These are phyloP conservation scores for Elsinoe fawcettii DNA, from an alignment of 2,329 filamentous ascomycete species.

Conservation along the genomic window DNA sequence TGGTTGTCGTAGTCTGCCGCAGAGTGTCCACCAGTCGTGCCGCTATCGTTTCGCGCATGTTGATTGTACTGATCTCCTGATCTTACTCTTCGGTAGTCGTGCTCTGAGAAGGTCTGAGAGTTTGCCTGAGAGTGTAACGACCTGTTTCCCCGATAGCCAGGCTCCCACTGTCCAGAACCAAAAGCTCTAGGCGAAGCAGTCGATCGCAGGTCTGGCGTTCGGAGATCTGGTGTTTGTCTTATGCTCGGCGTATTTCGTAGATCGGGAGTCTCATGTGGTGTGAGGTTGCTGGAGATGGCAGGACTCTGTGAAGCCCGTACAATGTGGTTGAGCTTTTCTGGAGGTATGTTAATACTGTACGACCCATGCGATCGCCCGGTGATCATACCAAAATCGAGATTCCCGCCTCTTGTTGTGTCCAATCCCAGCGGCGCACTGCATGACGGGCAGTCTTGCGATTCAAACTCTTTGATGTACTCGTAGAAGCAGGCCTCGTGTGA, in stretches of 20 bases:
- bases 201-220: conserved; percentile 13
- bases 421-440: conserved; percentile 87
- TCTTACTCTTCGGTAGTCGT: conserved; percentile 4
- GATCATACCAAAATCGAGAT: conserved; percentile 48
- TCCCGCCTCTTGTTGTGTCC: conserved; percentile 86
- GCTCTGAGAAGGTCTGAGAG: conserved; percentile 11
- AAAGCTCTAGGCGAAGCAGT: conserved; percentile 11
- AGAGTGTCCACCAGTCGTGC: conserved; percentile 66
- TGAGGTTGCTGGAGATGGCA: conserved; percentile 24
- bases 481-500: conserved; percentile 98
- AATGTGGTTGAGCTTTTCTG: conserved; percentile 37
- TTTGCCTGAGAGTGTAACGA: conserved; percentile 11
- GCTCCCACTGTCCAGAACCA: conserved; percentile 12
- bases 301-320: background rate
- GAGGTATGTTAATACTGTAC: background rate
- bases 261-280: conserved; percentile 20
- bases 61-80: conserved; percentile 22
- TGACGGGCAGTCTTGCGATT: conserved; percentile 87
- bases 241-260: conserved; percentile 28
- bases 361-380: background rate
- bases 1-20: conserved; percentile 62
- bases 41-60: conserved; percentile 73
- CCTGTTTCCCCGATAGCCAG: conserved; percentile 7
- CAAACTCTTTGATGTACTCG: conserved; percentile 92
- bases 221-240: conserved; percentile 24